Conservation (phyloP, 352 stramenopile species). For the Thraustotheca clavata region DNA sequence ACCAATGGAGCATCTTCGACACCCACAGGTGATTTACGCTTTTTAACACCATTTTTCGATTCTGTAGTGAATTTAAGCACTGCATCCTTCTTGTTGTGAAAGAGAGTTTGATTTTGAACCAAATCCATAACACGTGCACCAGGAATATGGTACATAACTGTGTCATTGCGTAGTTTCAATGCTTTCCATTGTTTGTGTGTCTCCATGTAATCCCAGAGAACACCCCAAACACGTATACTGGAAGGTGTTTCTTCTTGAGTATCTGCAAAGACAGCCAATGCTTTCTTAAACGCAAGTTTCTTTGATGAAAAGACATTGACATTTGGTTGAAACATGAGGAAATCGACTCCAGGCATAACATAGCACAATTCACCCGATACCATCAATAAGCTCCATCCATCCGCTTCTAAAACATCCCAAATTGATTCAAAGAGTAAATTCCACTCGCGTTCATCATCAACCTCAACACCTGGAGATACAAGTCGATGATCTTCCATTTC, state of each 20-base stretch:
- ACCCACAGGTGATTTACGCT: constrained; percentile 4
- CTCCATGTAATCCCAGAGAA: constrained; percentile 16
- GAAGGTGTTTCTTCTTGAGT: background rate
- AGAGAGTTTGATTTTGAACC: background rate
- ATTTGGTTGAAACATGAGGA: constrained; percentile 61
- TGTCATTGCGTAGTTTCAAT: background rate
- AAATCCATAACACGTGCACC: background rate
- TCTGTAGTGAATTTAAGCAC: constrained; percentile 8
- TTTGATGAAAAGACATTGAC: constrained; percentile 68
- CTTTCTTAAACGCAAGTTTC: constrained; percentile 47
- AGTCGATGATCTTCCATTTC: background rate
- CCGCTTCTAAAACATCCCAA: constrained; percentile 43
- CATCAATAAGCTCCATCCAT: constrained; percentile 51
- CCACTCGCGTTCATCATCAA: constrained; percentile 26
- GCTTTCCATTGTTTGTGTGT: constrained; percentile 8
- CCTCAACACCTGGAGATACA: background rate
- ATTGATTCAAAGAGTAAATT: constrained; percentile 32
- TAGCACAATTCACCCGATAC: constrained; percentile 46
- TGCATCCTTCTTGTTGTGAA: constrained; percentile 17
- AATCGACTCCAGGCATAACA: constrained; percentile 51
- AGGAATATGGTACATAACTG: background rate
- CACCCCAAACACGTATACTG: background rate
- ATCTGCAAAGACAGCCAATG: constrained; percentile 32
- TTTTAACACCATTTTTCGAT: background rate
- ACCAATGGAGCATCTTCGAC: background rate